Evolutionary conservation across 805 yeast genomes (phyloP), one percentile per base, ranked within the genome.

Genomic region (Zygotorulaspora danielsina): DNA sequence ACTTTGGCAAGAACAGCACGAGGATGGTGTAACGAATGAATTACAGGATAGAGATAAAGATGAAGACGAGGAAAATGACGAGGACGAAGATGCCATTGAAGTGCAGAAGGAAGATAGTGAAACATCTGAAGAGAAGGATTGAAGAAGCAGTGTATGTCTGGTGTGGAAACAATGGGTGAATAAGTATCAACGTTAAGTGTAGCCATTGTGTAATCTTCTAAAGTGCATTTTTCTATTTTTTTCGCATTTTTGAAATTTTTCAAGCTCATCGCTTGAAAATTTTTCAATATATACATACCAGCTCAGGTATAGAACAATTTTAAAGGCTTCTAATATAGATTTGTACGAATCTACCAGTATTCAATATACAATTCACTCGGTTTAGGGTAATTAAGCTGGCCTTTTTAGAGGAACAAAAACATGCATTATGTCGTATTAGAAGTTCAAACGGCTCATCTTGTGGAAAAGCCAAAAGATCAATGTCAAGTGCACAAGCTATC

Each of bases 1-100:
- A 29, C 72, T 73, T 50, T 93, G 97, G 97, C 62, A 72, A 19
- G 58, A 66, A 27, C 84, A 84, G 57, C 73, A 77, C 49, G 70
- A 75, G n/a, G 65, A 74, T 1, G 85, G 84, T 15, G 81, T 75
- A 3, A 64, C 77, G 4, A 78, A 78, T 49, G 79, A 70, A 49
- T 45, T 68, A 15, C 60, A 60, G 18, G 49, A 37, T 7, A 31
- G 36, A 15, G 38, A 19, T 10, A 25, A 24, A 13, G 34, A 30
- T 32, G 42, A 41, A 8, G 45, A 26, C 16, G 54, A 40, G n/a
- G 44, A 39, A n/a, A 41, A 40, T 18, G 46, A 36, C 5, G 49
- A 41, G 12, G 39, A 41, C 22, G 36, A 32, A 20, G 44, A 34
- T 5, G 51, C 32, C 8, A 13, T 19, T 3, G 37, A 35, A 18